Evolutionary conservation across 176 grass and related monocot species (phyloP), one percentile per base, ranked within the genome.

Genomic region (Oryza rufipogon): DNA sequence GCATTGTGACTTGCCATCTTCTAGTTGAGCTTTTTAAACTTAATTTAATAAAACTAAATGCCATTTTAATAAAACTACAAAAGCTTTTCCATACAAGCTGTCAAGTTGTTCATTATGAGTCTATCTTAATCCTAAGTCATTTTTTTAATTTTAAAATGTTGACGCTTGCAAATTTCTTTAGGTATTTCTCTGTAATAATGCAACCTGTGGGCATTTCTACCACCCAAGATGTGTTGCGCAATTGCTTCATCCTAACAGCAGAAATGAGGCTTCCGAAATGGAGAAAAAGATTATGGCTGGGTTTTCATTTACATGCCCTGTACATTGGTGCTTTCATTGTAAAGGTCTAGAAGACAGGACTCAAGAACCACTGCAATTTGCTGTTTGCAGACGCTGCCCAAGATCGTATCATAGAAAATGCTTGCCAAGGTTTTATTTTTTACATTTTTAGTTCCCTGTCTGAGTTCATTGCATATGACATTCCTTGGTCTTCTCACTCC

Each of bases 121-220:
- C 56, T 78, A 9, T 60, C 42, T 9, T 77, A 42, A 19, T 80
- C 47, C 46, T 64, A 52, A 70, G 22, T 73, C 36, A 17, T 52
- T 68, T 66, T 77, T 64, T 15, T 16, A 63, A 63, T 63, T n/a
- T 23, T 63, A 39, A 49, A 17, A 34, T 42, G 8, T 48, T 75
- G 70, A 64, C 36, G 15, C 17, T 46, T 80, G n/a, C 20, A 70
- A n/a, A 58, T 70, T 42, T 6, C 61, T 42, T 61, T 48, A 95
- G 94, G 91, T 96, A 51, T 91, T 91, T 89, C 81, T 74, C 68
- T 96, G 94, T 65, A 90, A 87, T 33, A 93, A 87, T 83, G 94
- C 94, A 70, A 91, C 91, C 45, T 96, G 94, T 70, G 94, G 94
- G 17, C 83, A 93, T 45, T 96, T 93, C 68, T 96, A 90, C 89